Percentiles rank a stretch among this genome's conserved stretches.
Conservation (phyloP, 495 filamentous ascomycete species). For the Neurospora tetrasperma region DNA sequence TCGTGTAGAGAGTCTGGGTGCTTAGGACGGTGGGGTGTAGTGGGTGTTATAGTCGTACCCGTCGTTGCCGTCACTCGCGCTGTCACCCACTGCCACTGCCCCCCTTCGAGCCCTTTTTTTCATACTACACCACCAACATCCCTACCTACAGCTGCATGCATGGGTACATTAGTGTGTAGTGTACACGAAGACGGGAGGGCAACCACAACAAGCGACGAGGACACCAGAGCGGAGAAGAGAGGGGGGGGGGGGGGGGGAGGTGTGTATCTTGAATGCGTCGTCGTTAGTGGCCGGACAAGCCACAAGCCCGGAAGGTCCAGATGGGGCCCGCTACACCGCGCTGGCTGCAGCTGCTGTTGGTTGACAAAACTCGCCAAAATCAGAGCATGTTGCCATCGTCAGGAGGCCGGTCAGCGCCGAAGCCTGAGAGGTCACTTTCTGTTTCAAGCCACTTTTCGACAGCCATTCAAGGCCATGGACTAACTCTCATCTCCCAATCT, state of each 20-base stretch:
- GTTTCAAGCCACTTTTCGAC: not conserved
- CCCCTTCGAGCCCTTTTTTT: slow-evolving; percentile 2
- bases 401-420: slow-evolving; percentile 2
- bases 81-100: slow-evolving; percentile 1
- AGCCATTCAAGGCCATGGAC: not conserved
- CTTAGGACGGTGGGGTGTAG: slow-evolving; percentile 17
- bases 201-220: not conserved
- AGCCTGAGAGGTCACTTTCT: not conserved
- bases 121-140: not conserved
- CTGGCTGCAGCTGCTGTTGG: slow-evolving; percentile 4
- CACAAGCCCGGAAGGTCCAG: slow-evolving; percentile 4
- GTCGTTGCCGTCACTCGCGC: slow-evolving; percentile 2
- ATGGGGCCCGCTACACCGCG: slow-evolving; percentile 4
- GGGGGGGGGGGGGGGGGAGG: not conserved
- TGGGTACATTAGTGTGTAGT: not conserved
- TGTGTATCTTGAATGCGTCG: slow-evolving; percentile 4
- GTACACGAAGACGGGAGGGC: not conserved
- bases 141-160: slow-evolving; percentile 4
- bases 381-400: slow-evolving; percentile 11
- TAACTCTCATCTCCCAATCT: not conserved
- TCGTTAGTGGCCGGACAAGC: slow-evolving; percentile 7
- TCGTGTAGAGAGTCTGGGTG: slow-evolving; percentile 30
- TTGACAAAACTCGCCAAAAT: slow-evolving; percentile 5
- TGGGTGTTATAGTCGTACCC: slow-evolving; percentile 31
- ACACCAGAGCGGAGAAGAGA: not conserved